A percentile compares a stretch with the other conserved stretches of the same genome.
Evolutionary conservation across 768 basidiomycete genomes (phyloP).

Genomic region (Mycena polygramma): DNA sequence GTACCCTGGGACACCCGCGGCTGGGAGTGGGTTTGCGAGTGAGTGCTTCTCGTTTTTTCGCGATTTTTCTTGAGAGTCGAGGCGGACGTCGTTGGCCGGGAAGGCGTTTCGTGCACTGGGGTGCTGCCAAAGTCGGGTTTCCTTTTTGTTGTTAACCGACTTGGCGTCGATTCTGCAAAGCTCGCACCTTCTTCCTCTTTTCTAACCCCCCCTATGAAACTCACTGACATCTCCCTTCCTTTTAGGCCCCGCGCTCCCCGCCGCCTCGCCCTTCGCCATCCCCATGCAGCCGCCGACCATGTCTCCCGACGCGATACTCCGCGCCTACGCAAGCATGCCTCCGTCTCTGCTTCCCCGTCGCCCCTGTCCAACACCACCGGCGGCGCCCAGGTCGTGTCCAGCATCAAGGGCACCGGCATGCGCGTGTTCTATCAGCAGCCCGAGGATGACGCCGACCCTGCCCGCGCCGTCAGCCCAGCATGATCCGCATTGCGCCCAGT

Average conservation of each 20-base stretch:
- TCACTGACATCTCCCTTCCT: too few relatives aligned
- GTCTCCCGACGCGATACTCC: conserved; percentile 82
- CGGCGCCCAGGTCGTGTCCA: conserved; percentile 23
- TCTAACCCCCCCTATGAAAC: too few relatives aligned
- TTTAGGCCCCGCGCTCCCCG: neutral
- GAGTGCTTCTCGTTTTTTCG: neutral
- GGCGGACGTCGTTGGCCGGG: neutral
- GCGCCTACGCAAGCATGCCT: conserved; percentile 70
- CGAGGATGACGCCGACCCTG: neutral
- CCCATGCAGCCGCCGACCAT: conserved; percentile 54
- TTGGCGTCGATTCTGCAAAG: too few relatives aligned
- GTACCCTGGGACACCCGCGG: conserved; percentile 49
- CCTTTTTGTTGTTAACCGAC: too few relatives aligned
- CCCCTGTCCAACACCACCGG: conserved; percentile 8
- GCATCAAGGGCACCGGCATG: conserved; percentile 26
- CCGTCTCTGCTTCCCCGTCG: neutral
- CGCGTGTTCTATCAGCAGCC: conserved; percentile 30
- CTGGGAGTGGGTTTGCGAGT: conserved; percentile 36
- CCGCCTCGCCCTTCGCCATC: conserved; percentile 46
- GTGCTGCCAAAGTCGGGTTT: neutral
- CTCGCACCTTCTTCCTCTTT: too few relatives aligned
- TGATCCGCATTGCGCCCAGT: neutral
- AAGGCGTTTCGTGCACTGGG: neutral
- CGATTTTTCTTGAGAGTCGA: too few relatives aligned
- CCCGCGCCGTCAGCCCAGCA: neutral